A percentile compares a stretch with the other conserved stretches of the same genome.
Conservation (phyloP, 371 early-diverging fungal genomes). For the Dentiscutata heterogama region DNA sequence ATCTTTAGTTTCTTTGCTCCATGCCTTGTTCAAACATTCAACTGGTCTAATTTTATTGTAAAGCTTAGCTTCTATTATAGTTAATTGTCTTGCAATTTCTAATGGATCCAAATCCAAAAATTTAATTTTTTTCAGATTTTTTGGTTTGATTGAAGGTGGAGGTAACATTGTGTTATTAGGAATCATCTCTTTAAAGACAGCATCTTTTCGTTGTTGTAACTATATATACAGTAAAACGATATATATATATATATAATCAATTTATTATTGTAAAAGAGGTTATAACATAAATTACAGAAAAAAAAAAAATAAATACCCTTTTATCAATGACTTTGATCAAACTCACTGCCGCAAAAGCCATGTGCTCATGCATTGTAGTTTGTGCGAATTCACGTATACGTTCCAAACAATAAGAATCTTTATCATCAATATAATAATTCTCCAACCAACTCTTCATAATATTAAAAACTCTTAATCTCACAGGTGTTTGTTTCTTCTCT, state of each 20-base stretch:
- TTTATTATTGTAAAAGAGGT: too few relatives aligned
- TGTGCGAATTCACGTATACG: conserved; percentile 82
- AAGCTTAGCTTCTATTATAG: conserved; percentile 83
- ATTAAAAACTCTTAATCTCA: conserved; percentile 90
- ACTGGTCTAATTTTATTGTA: conserved; percentile 85
- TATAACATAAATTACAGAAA: not conserved
- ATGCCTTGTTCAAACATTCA: conserved; percentile 92
- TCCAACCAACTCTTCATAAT: conserved; percentile 95
- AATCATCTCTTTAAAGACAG: conserved; percentile 68
- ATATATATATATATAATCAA: not conserved
- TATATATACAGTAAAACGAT: not conserved
- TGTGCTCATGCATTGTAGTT: conserved; percentile 77
- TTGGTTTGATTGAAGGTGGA: conserved; percentile 77
- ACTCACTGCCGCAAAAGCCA: conserved; percentile 76
- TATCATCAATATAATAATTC: conserved; percentile 82
- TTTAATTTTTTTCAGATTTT: conserved; percentile 68
- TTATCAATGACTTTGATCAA: conserved; percentile 76
- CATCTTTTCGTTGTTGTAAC: conserved; percentile 55
- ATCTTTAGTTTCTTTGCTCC: conserved; percentile 76
- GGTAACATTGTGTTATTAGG: conserved; percentile 67
- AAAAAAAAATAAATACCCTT: conserved; percentile 61
- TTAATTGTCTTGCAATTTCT: conserved; percentile 95
- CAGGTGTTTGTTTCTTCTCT: conserved; percentile 87
- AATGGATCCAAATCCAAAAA: conserved; percentile 90
- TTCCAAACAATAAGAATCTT: conserved; percentile 73